These are phyloP conservation scores for Falciphora oryzae DNA, from an alignment of 2,329 filamentous ascomycete species.

Conservation along the genomic window DNA sequence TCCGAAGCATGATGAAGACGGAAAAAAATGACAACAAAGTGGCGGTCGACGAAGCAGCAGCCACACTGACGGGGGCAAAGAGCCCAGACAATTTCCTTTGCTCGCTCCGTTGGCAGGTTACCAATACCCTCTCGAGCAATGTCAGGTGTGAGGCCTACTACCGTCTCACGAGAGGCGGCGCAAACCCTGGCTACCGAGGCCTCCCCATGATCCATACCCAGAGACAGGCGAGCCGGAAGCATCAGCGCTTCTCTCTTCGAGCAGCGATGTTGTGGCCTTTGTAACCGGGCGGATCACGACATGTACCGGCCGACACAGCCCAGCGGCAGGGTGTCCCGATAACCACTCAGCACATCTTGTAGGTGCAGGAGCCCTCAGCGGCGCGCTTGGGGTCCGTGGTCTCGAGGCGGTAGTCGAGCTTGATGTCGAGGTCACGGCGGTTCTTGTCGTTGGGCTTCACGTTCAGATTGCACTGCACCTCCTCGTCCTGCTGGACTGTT, in stretches of 20 bases:
- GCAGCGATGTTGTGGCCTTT: neutral
- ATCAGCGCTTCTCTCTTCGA: neutral
- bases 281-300: neutral
- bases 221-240: too few relatives aligned
- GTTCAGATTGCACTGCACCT: conserved; percentile 64
- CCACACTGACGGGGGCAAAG: neutral
- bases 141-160: too few relatives aligned
- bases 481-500: conserved; percentile 83
- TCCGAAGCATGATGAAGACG: neutral
- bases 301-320: neutral
- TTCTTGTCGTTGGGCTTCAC: conserved; percentile 94
- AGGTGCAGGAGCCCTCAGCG: conserved; percentile 65
- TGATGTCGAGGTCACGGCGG: conserved; percentile 89
- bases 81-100: neutral
- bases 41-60: neutral
- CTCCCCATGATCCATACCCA: too few relatives aligned
- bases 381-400: conserved; percentile 66
- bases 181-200: too few relatives aligned
- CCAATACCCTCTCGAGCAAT: too few relatives aligned
- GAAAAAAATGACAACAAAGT: neutral
- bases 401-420: conserved; percentile 74
- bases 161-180: too few relatives aligned
- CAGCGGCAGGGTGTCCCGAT: too few relatives aligned
- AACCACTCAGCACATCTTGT: conserved; percentile 63
- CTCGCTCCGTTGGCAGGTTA: neutral